Conservation (phyloP, 2,329 filamentous ascomycete species). For the Pseudogymnoascus sp. region DNA sequence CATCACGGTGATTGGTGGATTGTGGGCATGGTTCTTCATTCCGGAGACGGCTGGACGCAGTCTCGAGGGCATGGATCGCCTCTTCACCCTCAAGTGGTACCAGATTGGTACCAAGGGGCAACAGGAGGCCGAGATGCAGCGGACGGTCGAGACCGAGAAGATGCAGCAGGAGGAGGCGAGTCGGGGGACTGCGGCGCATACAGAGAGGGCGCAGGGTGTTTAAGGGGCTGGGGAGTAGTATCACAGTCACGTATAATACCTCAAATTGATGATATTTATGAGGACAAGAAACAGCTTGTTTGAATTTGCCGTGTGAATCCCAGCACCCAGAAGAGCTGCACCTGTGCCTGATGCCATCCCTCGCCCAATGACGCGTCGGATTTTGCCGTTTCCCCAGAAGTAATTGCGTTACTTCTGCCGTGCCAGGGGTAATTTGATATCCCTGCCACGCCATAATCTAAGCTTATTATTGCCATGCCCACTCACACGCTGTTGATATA, state of each 20-base stretch:
- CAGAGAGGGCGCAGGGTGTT: conserved; percentile 1
- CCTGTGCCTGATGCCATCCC: background rate
- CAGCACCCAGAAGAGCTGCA: no score
- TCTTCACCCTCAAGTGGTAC: conserved; percentile 68
- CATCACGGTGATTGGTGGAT: conserved; percentile 57
- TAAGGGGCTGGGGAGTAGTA: background rate
- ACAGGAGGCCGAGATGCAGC: conserved; percentile 39
- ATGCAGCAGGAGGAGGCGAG: conserved; percentile 29
- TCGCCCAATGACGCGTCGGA: background rate
- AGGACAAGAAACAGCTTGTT: background rate
- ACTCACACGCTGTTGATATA: background rate
- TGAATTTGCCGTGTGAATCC: background rate
- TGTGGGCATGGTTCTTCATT: conserved; percentile 64
- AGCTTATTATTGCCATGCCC: background rate
- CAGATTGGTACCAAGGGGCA: conserved; percentile 56
- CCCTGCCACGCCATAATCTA: background rate
- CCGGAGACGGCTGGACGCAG: conserved; percentile 62
- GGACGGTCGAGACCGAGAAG: conserved; percentile 37
- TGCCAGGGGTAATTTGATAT: background rate
- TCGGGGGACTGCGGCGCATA: conserved; percentile 7
- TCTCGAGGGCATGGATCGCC: conserved; percentile 60
- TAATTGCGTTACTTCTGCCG: background rate
- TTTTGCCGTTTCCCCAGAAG: background rate
- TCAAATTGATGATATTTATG: background rate
- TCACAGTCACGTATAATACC: background rate